Conservation (phyloP, 768 basidiomycete species). For the Xerocomellus chrysenteron region DNA sequence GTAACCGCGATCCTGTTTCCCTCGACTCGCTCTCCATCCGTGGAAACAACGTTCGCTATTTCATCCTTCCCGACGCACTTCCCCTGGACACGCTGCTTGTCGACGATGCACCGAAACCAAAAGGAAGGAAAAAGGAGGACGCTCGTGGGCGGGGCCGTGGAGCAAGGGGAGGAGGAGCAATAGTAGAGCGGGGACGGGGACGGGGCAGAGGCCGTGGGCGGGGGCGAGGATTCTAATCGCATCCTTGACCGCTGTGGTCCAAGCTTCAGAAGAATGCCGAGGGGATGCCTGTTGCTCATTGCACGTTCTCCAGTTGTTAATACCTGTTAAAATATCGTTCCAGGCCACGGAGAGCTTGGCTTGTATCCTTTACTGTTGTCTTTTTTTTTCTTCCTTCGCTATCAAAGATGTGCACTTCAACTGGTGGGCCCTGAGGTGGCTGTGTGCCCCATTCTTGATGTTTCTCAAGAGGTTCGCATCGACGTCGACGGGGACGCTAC, state of each 20-base stretch:
- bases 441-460: conserved; percentile 25
- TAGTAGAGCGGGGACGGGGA: conserved; percentile 49
- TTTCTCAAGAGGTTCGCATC: conserved; percentile 30
- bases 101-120: conserved; percentile 97
- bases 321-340: conserved; percentile 25
- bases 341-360: conserved; percentile 15
- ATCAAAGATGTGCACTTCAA: neutral
- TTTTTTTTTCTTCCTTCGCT: conserved; percentile 1
- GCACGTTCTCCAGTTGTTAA: conserved; percentile 17
- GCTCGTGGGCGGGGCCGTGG: conserved; percentile 64
- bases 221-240: conserved; percentile 40
- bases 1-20: conserved; percentile 82
- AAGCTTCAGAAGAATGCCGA: conserved; percentile 5
- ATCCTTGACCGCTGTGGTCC: neutral
- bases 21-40: conserved; percentile 92
- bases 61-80: conserved; percentile 94
- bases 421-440: conserved; percentile 15
- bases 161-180: conserved; percentile 18
- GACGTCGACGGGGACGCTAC: conserved; percentile 27
- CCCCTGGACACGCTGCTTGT: conserved; percentile 96
- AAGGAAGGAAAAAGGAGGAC: conserved; percentile 87
- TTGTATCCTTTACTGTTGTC: conserved; percentile 21
- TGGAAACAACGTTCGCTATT: conserved; percentile 96
- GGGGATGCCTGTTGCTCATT: neutral
- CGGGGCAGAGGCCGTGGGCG: conserved; percentile 56